Evolutionary conservation across 805 yeast genomes (phyloP), one percentile per base, ranked within the genome.

Genomic region (Torulaspora indica): DNA sequence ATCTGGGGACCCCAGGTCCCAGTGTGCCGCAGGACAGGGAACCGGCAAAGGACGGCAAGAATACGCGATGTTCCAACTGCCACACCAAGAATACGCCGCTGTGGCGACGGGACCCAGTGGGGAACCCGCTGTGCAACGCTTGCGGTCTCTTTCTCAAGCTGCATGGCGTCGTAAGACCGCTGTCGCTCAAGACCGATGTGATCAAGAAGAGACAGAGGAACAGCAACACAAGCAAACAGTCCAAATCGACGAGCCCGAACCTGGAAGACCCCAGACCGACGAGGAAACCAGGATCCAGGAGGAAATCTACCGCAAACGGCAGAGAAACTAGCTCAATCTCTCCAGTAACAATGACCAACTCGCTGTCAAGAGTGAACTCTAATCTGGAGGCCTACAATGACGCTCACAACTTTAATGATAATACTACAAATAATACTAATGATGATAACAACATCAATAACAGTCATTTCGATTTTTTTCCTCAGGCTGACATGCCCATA

Each of bases 61-160:
- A 49, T 23, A 72, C 70, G 2, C 70, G 69, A 35, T 90, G 98
- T 65, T 79, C 90, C 17, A 91, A 90, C 65, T 90, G 98, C 64
- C 82, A 81, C 52, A 90, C 98, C 0, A 78, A 74, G 51, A 89
- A 91, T 8, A 90, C 98, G 0, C 98, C 98, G 2, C 64, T 91
- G 22, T 91, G 98, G 98, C 72, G 98, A 55, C 74, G 96, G 43
- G 88, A 88, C 57, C 85, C 95, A 0, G 81, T 80, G 47, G 97
- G 97, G 1, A 82, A 85, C 57, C 93, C 96, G 0, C 69, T 91
- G 49, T 90, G 98, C 66, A 90, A 90, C 64, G 98, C 98, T 0
- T 90, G 98, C 68, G 98, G 98, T 0, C 70, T 91, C 51, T 90
- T 90, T 58, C 73, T 85, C 55, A 91, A 91, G 63, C 71, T 90